Base-by-base conservation (phyloP, 305 asterid species). In the Solanum hybrid region DNA sequence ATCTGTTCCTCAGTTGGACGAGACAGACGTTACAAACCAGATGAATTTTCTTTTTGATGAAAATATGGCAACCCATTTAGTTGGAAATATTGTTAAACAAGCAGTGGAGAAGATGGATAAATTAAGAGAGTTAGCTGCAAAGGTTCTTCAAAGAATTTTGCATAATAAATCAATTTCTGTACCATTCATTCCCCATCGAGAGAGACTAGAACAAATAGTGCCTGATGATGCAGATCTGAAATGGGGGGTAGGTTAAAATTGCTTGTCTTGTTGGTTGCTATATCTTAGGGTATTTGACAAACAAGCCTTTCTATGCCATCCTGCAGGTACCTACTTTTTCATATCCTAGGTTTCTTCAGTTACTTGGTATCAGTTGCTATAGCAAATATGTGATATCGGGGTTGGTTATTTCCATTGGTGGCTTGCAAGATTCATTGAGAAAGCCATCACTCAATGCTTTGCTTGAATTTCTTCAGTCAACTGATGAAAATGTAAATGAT, bases 21-120 rank as follows among this genome's bases (percentile, higher is more conserved):
- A 86, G 89, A 92, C 87, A 89, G 94, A 92, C 75, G 85, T 87
- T 88, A 67, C 86, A 84, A 90, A 90, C 90, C 92, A 80, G 90
- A 69, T 71, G 83, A 86, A 89, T 87, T 71, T 94, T 79, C 92
- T 92, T 92, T 95, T 95, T 90, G 96, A 96, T 92, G 93, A 92
- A 85, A 91, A 67, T 87, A 91, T 97, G 93, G 98, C 98, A 76
- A 93, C 91, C 88, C 90, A 86, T 80, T 92, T 97, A 93, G 94
- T 95, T 90, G 98, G 97, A 89, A 94, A 97, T 89, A 91, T 97
- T 64, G 91, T 93, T 84, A 97, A 97, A 92, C 99, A 96, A 94
- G 98, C 98, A 87, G 98, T 95, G 80, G 99, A 97, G 93, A 97
- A 97, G 96, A 97, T 97, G 99, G 98, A 97, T 92, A 97, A 94